Percentiles rank a stretch among this genome's conserved stretches.
Conservation (phyloP, 192 early-diverging fungal genomes). For the Borealophlyctis nickersoniae region DNA sequence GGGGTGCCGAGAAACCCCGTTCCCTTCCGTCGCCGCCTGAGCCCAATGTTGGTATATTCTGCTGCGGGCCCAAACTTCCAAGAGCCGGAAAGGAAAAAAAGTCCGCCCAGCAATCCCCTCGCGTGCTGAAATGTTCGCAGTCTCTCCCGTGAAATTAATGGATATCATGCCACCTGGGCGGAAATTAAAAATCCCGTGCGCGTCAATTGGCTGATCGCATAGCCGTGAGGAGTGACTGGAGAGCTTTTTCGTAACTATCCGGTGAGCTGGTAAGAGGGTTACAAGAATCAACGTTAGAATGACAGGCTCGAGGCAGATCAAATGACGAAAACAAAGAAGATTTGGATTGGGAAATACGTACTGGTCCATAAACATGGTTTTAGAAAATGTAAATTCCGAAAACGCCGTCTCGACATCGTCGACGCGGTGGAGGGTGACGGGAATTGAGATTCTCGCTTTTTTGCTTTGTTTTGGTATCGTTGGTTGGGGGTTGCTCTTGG, state of each 20-base stretch:
- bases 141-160: no score
- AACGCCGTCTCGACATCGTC: conserved; percentile 77
- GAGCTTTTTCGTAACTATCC: conserved; percentile 17
- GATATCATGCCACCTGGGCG: no score
- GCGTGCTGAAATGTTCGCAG: no score
- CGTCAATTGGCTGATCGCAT: no score
- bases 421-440: conserved; percentile 51
- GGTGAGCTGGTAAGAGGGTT: conserved; percentile 20
- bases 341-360: conserved; percentile 24
- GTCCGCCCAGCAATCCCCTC: no score
- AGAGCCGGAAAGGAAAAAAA: no score
- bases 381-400: conserved; percentile 73
- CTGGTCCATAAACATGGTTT: conserved; percentile 79
- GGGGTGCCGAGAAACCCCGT: no score
- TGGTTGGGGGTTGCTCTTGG: neutral
- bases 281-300: neutral
- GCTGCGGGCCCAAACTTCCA: no score
- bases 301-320: neutral
- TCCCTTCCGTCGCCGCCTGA: no score
- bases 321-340: no score
- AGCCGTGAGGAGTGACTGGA: conserved; percentile 15
- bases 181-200: no score
- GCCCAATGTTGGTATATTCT: no score
- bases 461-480: neutral
- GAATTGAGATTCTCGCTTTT: conserved; percentile 2